Percentiles rank a stretch among this genome's conserved stretches.
phyloP scores from a whole-genome alignment of 257 asterid species.

The Hygrophila difformis region DNA sequence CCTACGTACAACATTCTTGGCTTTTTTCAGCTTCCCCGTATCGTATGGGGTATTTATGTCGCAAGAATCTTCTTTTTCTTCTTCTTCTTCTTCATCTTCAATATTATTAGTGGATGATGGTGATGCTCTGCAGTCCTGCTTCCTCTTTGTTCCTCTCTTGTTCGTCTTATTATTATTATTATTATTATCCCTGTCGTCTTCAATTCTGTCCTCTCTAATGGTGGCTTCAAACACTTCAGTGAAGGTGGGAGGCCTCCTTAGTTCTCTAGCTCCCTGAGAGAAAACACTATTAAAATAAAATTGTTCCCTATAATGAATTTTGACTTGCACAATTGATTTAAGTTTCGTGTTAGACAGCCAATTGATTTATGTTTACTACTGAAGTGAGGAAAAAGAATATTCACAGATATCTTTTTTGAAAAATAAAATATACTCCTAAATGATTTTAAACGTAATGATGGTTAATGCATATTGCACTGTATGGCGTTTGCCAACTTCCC shows the following conservation, averaged over 20 bases:
- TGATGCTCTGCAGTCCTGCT: slow-evolving; percentile 40
- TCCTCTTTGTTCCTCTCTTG: slow-evolving; percentile 62
- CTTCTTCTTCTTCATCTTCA: too few relatives aligned
- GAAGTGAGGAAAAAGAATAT: too few relatives aligned
- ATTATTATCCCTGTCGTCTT: slow-evolving; percentile 21
- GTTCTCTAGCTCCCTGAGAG: slow-evolving; percentile 68
- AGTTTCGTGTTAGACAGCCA: too few relatives aligned
- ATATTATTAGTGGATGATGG: too few relatives aligned
- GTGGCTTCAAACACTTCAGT: slow-evolving; percentile 56
- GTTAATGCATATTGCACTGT: too few relatives aligned
- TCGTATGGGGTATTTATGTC: slow-evolving; percentile 33
- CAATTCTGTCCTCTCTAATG: slow-evolving; percentile 34
- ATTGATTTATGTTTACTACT: too few relatives aligned
- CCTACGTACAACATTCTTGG: slow-evolving; percentile 79
- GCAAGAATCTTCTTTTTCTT: slow-evolving; percentile 20
- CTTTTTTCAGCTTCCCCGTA: slow-evolving; percentile 55
- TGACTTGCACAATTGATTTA: too few relatives aligned
- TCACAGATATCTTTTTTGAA: too few relatives aligned
- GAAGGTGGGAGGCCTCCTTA: slow-evolving; percentile 62
- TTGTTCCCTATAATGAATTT: neutral
- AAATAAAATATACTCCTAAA: too few relatives aligned
- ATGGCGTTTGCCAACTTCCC: neutral
- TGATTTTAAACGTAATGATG: too few relatives aligned
- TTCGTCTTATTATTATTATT: slow-evolving; percentile 26
- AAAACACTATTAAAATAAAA: too few relatives aligned